Percentiles rank a stretch among this genome's conserved stretches.
Evolutionary conservation across 2,329 filamentous ascomycete species (phyloP).

Genomic region (Curvularia eragrostidis): DNA sequence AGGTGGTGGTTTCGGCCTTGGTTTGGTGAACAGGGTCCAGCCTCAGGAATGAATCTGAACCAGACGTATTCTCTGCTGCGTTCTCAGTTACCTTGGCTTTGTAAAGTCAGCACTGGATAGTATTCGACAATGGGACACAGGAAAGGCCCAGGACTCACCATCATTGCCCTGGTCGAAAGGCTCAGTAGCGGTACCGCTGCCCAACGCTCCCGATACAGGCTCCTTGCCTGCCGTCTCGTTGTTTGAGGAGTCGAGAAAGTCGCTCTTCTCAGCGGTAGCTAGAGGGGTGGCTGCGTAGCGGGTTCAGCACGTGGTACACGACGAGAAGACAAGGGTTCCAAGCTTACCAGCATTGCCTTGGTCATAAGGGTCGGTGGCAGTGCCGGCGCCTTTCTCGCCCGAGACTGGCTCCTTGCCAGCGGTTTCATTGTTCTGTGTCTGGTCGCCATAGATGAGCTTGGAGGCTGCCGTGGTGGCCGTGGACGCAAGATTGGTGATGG

Average conservation of each 20-base stretch:
- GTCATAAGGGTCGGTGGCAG: slow-evolving; percentile 76
- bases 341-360: slow-evolving; percentile 69
- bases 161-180: slow-evolving; percentile 80
- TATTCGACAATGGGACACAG: neutral
- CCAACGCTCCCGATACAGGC: slow-evolving; percentile 74
- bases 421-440: slow-evolving; percentile 48
- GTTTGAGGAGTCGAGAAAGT: slow-evolving; percentile 26
- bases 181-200: slow-evolving; percentile 71
- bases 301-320: slow-evolving; percentile 12
- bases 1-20: slow-evolving; percentile 8
- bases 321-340: neutral
- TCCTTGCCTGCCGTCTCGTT: slow-evolving; percentile 60
- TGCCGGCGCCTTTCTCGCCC: slow-evolving; percentile 71
- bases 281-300: slow-evolving; percentile 24
- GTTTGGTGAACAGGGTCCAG: slow-evolving; percentile 21
- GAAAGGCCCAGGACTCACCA: slow-evolving; percentile 3
- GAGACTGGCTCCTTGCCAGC: slow-evolving; percentile 71
- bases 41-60: slow-evolving; percentile 25
- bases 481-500: slow-evolving; percentile 45
- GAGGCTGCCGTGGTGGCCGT: slow-evolving; percentile 37
- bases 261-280: slow-evolving; percentile 14
- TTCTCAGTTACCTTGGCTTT: slow-evolving; percentile 15
- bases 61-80: slow-evolving; percentile 9
- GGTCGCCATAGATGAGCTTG: slow-evolving; percentile 50
- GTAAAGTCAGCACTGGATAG: slow-evolving; percentile 3